A percentile compares a stretch with the other conserved stretches of the same genome.
These are phyloP conservation scores for Cymbidium sinense DNA, from an alignment of 106 monocot species.

Conservation along the genomic window DNA sequence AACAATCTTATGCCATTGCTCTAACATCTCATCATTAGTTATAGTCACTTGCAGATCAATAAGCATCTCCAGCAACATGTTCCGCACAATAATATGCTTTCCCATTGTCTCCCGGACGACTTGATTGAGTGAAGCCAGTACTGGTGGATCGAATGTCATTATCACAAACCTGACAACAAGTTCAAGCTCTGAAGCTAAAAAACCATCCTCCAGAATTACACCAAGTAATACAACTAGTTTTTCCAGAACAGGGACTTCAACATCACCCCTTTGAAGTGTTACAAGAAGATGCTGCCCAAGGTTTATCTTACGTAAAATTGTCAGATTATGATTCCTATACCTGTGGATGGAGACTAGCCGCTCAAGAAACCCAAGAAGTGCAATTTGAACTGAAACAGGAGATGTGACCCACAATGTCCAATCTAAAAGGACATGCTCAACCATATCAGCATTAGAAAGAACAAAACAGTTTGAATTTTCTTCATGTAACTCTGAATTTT, in stretches of 20 bases:
- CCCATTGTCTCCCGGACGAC: constrained; percentile 84
- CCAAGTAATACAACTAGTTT: constrained; percentile 92
- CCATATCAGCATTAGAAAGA: constrained; percentile 96
- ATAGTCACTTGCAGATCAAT: constrained; percentile 95
- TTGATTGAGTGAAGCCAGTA: constrained; percentile 25
- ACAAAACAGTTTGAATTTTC: constrained; percentile 78
- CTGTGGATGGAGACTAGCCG: constrained; percentile 95
- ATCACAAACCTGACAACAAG: constrained; percentile 93
- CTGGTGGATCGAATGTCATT: constrained; percentile 97
- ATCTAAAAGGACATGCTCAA: constrained; percentile 94
- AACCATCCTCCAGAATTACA: constrained; percentile 99
- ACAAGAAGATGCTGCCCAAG: constrained; percentile 96
- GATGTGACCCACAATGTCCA: constrained; percentile 99
- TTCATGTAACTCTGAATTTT: constrained; percentile 46
- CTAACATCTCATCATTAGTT: constrained; percentile 77
- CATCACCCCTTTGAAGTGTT: constrained; percentile 93
- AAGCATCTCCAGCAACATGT: constrained; percentile 96
- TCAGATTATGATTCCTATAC: constrained; percentile 96
- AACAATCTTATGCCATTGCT: constrained; percentile 99
- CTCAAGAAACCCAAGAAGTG: constrained; percentile 92
- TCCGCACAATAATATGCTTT: constrained; percentile 97
- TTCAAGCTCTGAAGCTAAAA: constrained; percentile 86
- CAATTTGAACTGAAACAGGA: constrained; percentile 92
- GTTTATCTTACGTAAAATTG: constrained; percentile 80
- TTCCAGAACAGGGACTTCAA: constrained; percentile 87